A percentile compares a stretch with the other conserved stretches of the same genome.
phyloP scores from a whole-genome alignment of 257 asterid species.

The Paraleonurus japonicus region DNA sequence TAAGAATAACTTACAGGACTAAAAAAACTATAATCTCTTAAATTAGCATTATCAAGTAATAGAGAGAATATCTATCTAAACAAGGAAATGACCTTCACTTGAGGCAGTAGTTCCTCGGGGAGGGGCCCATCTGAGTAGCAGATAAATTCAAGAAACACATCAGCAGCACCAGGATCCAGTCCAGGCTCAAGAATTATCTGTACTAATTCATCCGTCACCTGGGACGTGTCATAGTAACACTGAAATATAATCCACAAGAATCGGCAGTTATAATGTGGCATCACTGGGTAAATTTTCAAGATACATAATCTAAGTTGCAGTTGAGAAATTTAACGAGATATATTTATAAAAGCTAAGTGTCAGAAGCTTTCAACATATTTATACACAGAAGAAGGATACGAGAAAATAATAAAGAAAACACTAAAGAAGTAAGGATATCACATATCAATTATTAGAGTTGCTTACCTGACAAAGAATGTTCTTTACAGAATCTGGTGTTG shows the following conservation, averaged over 20 bases:
- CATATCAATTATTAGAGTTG: background rate
- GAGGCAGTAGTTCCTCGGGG: conserved; percentile 91
- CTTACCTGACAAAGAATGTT: conserved; percentile 86
- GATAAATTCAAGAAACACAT: conserved; percentile 95
- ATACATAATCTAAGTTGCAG: background rate
- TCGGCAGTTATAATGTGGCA: background rate
- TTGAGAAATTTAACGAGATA: background rate
- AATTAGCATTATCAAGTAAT: background rate
- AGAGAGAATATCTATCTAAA: background rate
- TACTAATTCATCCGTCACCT: conserved; percentile 92
- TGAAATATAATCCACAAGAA: conserved; percentile 33
- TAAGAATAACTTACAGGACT: too few relatives aligned
- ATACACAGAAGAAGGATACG: background rate
- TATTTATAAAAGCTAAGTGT: background rate
- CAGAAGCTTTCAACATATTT: background rate
- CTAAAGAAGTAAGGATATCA: background rate
- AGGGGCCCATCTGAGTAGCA: conserved; percentile 97
- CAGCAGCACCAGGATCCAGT: conserved; percentile 86
- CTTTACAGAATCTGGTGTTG: conserved; percentile 78
- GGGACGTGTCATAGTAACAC: conserved; percentile 90
- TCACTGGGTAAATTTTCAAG: background rate
- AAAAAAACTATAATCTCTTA: too few relatives aligned
- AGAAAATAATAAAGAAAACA: background rate
- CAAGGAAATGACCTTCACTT: conserved; percentile 58
- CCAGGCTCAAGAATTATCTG: conserved; percentile 84